Conservation (phyloP, 176 grass and related monocot genomes). For the Cymbopogon citratus region DNA sequence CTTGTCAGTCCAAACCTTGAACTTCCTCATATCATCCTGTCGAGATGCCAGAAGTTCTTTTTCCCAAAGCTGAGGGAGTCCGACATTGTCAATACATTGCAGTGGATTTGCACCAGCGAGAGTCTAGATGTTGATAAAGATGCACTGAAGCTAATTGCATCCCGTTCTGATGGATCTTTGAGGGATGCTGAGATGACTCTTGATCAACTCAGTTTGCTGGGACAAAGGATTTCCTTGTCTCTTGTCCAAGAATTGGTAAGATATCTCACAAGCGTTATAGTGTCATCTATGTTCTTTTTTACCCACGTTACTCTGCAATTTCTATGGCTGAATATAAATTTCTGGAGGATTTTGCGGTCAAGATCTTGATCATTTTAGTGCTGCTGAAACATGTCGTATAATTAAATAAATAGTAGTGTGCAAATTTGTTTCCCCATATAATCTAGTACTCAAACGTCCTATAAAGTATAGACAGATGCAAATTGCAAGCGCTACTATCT, state of each 20-base stretch:
- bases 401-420: neutral
- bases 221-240: conserved; percentile 79
- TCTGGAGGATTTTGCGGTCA: neutral
- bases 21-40: conserved; percentile 83
- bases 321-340: conserved; percentile 17
- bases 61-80: conserved; percentile 86
- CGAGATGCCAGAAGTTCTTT: conserved; percentile 91
- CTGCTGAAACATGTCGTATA: conserved; percentile 5
- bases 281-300: neutral
- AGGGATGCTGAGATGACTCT: conserved; percentile 97
- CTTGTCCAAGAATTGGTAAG: conserved; percentile 99
- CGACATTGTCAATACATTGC: conserved; percentile 63
- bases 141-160: conserved; percentile 73
- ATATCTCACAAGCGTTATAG: conserved; percentile 13
- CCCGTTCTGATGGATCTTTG: conserved; percentile 76
- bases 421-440: neutral
- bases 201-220: conserved; percentile 89
- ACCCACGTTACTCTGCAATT: neutral
- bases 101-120: conserved; percentile 75
- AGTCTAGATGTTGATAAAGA: conserved; percentile 80
- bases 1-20: conserved; percentile 71
- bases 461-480: neutral
- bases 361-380: conserved; percentile 14
- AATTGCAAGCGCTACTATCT: neutral
- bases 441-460: neutral